Evolutionary conservation across 305 asterid genomes (phyloP).

Genomic region (Fraxinus paxiana): DNA sequence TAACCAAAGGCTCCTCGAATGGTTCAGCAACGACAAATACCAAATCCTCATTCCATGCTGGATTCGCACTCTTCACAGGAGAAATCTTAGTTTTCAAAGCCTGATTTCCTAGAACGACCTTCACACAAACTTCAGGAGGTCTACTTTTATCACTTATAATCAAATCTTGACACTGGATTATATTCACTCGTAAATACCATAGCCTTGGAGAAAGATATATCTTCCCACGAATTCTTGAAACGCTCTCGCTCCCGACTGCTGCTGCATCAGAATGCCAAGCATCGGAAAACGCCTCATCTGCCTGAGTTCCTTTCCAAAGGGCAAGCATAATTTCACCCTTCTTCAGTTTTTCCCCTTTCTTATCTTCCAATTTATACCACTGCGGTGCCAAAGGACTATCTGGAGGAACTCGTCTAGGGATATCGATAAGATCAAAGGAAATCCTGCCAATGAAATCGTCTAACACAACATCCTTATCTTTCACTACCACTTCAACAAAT

Average conservation of each 20-base stretch:
- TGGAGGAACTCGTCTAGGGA: conserved; percentile 68
- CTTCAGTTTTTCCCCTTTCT: conserved; percentile 46
- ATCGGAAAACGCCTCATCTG: conserved; percentile 73
- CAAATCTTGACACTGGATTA: conserved; percentile 72
- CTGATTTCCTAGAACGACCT: conserved; percentile 53
- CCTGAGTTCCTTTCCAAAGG: conserved; percentile 82
- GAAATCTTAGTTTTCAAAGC: conserved; percentile 41
- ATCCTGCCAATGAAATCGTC: conserved; percentile 60
- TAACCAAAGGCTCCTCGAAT: conserved; percentile 64
- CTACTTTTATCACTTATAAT: conserved; percentile 48
- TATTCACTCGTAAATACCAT: conserved; percentile 75
- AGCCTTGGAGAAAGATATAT: conserved; percentile 71
- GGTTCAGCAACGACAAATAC: conserved; percentile 68
- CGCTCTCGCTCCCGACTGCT: conserved; percentile 45
- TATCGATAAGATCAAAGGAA: conserved; percentile 51
- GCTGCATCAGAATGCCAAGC: conserved; percentile 93
- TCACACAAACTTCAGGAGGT: conserved; percentile 50
- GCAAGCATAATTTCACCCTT: conserved; percentile 83
- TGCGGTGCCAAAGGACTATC: conserved; percentile 82
- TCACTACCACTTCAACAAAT: conserved; percentile 53
- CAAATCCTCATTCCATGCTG: conserved; percentile 76
- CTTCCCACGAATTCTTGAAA: conserved; percentile 66
- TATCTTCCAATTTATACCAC: conserved; percentile 70
- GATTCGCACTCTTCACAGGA: conserved; percentile 40
- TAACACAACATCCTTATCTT: conserved; percentile 55